These are phyloP conservation scores for Kandelia obovata DNA, from an alignment of 345 rosid species.

Conservation along the genomic window DNA sequence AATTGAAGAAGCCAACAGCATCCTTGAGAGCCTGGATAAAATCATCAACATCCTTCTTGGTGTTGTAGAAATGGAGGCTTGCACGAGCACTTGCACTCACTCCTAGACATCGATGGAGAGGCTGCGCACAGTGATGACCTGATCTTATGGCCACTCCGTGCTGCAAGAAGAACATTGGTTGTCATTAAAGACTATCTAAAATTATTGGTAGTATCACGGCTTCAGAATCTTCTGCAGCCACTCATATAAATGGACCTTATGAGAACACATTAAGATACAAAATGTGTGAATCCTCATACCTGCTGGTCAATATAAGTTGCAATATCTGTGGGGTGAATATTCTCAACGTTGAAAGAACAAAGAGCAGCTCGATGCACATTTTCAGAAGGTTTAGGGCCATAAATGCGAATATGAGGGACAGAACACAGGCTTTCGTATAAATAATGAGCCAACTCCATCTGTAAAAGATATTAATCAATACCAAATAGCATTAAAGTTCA, in stretches of 20 bases:
- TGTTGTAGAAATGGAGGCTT: conserved; percentile 90
- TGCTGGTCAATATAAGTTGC: conserved; percentile 92
- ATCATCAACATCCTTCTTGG: conserved; percentile 74
- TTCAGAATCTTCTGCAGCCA: background rate
- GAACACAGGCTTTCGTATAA: conserved; percentile 64
- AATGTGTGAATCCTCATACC: conserved; percentile 36
- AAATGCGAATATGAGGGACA: conserved; percentile 59
- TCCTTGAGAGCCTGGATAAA: conserved; percentile 69
- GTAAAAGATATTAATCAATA: conserved; percentile 9
- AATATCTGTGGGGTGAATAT: conserved; percentile 79
- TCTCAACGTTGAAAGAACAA: conserved; percentile 85
- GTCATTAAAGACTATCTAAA: background rate
- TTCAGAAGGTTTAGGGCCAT: conserved; percentile 83
- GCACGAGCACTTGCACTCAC: conserved; percentile 86
- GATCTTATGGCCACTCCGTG: conserved; percentile 97
- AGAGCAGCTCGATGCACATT: conserved; percentile 57
- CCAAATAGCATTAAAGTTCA: too few species aligned
- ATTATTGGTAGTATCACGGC: background rate
- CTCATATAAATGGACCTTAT: background rate
- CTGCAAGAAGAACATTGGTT: conserved; percentile 42
- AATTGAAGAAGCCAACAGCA: conserved; percentile 70
- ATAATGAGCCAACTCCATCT: conserved; percentile 68
- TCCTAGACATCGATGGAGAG: conserved; percentile 81
- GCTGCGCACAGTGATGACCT: conserved; percentile 97
- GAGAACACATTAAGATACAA: background rate